These are phyloP conservation scores for Beauveria scarabaeidicola DNA, from an alignment of 2,329 filamentous ascomycete species.

Conservation along the genomic window DNA sequence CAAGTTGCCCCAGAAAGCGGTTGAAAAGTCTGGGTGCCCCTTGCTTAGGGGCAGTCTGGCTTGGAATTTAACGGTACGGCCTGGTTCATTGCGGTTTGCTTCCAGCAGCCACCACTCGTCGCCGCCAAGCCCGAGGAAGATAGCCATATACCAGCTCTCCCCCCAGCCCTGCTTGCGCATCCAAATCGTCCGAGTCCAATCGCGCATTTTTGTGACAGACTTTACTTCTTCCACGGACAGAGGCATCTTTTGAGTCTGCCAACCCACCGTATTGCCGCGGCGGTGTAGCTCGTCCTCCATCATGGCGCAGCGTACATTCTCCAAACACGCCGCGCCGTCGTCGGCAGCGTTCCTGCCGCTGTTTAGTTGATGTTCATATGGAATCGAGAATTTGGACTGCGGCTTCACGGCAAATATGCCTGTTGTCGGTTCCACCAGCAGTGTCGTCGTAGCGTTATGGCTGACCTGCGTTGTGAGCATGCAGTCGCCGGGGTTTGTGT, in stretches of 20 bases:
- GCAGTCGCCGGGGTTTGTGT: conserved; percentile 57
- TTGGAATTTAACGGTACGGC: conserved; percentile 23
- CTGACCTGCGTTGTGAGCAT: conserved; percentile 62
- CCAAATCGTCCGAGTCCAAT: conserved; percentile 57
- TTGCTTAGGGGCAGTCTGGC: conserved; percentile 35
- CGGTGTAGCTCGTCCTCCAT: conserved; percentile 53
- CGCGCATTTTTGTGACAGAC: conserved; percentile 52
- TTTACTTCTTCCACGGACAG: conserved; percentile 48
- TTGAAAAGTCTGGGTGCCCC: conserved; percentile 35
- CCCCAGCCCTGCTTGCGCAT: conserved; percentile 67
- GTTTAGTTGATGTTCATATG: conserved; percentile 60
- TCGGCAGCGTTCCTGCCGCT: conserved; percentile 44
- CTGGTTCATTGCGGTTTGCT: conserved; percentile 32
- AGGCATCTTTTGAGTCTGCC: conserved; percentile 45
- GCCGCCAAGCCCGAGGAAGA: conserved; percentile 61
- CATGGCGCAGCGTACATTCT: conserved; percentile 52
- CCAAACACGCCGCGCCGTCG: conserved; percentile 50
- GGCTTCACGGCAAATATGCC: conserved; percentile 68
- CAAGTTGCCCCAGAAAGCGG: conserved; percentile 44
- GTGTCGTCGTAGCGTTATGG: conserved; percentile 45
- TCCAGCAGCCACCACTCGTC: conserved; percentile 74
- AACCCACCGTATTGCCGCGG: conserved; percentile 55
- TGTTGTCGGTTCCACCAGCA: conserved; percentile 68
- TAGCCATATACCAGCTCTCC: conserved; percentile 61
- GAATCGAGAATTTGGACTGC: conserved; percentile 44